Evolutionary conservation across 1,284 basidiomycete species (phyloP).

Genomic region (Meira nashicola): DNA sequence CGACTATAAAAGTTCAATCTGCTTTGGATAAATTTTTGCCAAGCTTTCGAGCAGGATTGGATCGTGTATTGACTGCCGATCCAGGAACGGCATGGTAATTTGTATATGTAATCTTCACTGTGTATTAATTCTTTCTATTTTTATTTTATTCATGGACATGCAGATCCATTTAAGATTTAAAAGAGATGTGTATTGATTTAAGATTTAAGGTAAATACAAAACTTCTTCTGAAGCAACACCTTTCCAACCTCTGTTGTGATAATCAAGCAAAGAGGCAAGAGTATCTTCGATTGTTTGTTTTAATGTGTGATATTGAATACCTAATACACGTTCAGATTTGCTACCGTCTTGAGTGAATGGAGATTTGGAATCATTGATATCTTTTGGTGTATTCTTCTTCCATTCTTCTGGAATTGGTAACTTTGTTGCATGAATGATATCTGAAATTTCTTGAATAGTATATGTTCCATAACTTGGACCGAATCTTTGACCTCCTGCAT

Average conservation of each 20-base stretch:
- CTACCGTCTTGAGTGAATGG: constrained; percentile 34
- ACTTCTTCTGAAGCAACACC: constrained; percentile 25
- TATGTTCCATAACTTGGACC: constrained; percentile 33
- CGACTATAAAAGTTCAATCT: not conserved
- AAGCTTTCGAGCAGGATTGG: not conserved
- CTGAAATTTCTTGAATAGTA: constrained; percentile 31
- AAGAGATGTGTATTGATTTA: no score
- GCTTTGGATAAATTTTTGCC: not conserved
- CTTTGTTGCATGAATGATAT: constrained; percentile 31
- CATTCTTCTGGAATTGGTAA: constrained; percentile 28
- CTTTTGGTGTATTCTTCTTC: constrained; percentile 37
- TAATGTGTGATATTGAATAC: constrained; percentile 57
- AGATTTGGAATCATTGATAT: constrained; percentile 25
- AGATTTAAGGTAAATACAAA: constrained; percentile 16
- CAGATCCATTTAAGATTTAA: no score
- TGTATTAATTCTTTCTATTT: no score
- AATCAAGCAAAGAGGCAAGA: constrained; percentile 29
- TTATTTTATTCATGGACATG: no score
- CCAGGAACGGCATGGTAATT: no score
- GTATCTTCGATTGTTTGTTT: constrained; percentile 51
- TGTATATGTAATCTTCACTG: no score
- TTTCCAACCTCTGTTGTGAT: constrained; percentile 36
- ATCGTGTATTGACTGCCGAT: not conserved
- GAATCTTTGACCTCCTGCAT: constrained; percentile 63
- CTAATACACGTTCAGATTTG: constrained; percentile 57